A percentile compares a stretch with the other conserved stretches of the same genome.
These are phyloP conservation scores for Mycena epipterygia DNA, from an alignment of 768 basidiomycete species.

Conservation along the genomic window DNA sequence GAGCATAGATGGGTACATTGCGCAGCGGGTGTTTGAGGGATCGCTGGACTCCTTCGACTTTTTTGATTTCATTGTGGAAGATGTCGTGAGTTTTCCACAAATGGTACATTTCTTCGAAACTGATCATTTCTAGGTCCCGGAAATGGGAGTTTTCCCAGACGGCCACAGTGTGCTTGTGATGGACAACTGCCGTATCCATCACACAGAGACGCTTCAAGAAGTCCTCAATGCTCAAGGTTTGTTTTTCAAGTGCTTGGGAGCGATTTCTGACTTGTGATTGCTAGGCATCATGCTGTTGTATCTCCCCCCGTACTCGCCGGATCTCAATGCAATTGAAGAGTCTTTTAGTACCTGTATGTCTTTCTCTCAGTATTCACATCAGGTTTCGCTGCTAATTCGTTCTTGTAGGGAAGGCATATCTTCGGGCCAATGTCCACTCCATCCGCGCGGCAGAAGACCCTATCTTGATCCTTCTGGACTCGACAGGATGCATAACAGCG, in stretches of 20 bases:
- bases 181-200: conserved; percentile 42
- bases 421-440: conserved; percentile 21
- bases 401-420: conserved; percentile 21
- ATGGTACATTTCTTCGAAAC: not conserved
- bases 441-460: conserved; percentile 25
- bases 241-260: not conserved
- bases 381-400: not conserved
- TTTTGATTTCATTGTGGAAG: conserved; percentile 45
- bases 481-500: conserved; percentile 36
- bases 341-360: conserved; percentile 39
- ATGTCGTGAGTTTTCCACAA: conserved; percentile 41
- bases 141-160: conserved; percentile 11
- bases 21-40: conserved; percentile 40
- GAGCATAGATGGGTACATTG: conserved; percentile 45
- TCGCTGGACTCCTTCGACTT: conserved; percentile 43
- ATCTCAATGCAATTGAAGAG: conserved; percentile 54
- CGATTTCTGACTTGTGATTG: not conserved
- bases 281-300: conserved; percentile 37
- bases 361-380: not conserved
- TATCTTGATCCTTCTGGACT: conserved; percentile 27
- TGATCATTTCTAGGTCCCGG: conserved; percentile 15
- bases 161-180: conserved; percentile 7
- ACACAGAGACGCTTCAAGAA: conserved; percentile 40
- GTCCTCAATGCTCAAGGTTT: conserved; percentile 40
- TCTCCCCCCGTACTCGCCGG: conserved; percentile 51